Evolutionary conservation across 176 grass and related monocot genomes (phyloP).

Genomic region (Rhipidocladum racemiflorum): DNA sequence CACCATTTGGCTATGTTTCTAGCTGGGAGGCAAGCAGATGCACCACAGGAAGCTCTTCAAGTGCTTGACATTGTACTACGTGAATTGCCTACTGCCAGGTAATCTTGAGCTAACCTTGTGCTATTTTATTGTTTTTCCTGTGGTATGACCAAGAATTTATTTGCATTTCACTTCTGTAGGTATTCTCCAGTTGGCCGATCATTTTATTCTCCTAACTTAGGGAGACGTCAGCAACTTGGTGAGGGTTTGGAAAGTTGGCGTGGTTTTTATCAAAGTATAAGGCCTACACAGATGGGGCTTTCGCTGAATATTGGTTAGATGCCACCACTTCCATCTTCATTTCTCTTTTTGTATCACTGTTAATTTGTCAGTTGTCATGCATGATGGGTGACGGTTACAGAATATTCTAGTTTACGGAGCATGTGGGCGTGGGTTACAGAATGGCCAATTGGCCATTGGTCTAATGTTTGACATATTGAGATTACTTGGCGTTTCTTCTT

Average conservation of each 20-base stretch:
- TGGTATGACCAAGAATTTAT: background rate
- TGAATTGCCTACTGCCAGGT: slow-evolving; percentile 84
- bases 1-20: slow-evolving; percentile 90
- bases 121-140: slow-evolving; percentile 9
- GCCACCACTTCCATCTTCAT: background rate
- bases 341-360: background rate
- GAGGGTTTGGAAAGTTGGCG: slow-evolving; percentile 95
- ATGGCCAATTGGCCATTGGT: background rate
- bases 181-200: slow-evolving; percentile 79
- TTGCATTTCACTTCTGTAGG: slow-evolving; percentile 31
- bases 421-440: background rate
- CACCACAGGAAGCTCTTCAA: slow-evolving; percentile 95
- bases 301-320: slow-evolving; percentile 86
- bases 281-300: slow-evolving; percentile 91
- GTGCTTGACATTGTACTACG: slow-evolving; percentile 92
- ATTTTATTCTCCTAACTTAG: slow-evolving; percentile 91
- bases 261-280: slow-evolving; percentile 93
- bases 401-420: background rate
- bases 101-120: slow-evolving; percentile 20
- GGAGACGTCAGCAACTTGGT: slow-evolving; percentile 76
- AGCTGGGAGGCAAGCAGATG: slow-evolving; percentile 82
- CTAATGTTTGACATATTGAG: slow-evolving; percentile 4
- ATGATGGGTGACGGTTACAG: background rate
- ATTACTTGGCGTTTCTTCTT: slow-evolving; percentile 13
- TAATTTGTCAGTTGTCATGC: background rate